phyloP scores from a whole-genome alignment of 176 grass and related monocot genomes.

The Dactylis glomerata region DNA sequence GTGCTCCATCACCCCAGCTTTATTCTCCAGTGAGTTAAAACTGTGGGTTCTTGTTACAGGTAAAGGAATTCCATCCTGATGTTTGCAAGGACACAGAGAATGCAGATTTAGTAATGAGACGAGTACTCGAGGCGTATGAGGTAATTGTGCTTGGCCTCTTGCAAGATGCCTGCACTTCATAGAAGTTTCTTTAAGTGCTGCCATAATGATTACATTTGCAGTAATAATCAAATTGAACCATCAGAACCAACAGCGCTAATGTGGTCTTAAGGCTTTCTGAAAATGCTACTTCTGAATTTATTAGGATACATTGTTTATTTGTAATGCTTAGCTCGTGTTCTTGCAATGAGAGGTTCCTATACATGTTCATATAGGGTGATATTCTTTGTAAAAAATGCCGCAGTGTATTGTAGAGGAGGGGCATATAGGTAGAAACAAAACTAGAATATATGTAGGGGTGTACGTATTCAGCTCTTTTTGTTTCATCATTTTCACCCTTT shows the following conservation, averaged over 20 bases:
- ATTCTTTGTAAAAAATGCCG: not conserved
- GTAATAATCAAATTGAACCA: not conserved
- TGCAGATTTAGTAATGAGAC: constrained; percentile 49
- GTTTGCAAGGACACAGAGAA: constrained; percentile 45
- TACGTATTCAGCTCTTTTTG: not conserved
- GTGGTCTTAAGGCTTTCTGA: not conserved
- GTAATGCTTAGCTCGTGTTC: not conserved
- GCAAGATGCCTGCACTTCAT: not conserved
- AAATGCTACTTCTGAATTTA: not conserved
- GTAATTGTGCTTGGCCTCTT: constrained; percentile 3
- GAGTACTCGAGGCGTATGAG: constrained; percentile 52
- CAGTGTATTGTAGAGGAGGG: not conserved
- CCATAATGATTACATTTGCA: not conserved
- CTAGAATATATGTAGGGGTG: not conserved
- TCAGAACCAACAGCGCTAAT: not conserved
- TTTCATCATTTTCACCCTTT: not conserved
- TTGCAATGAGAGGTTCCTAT: not conserved
- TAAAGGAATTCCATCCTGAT: constrained; percentile 63
- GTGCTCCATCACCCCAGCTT: not conserved
- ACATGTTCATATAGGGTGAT: not conserved
- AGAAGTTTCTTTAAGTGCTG: not conserved
- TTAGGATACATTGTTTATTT: not conserved
- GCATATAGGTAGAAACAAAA: not conserved
- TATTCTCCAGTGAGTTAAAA: not conserved
- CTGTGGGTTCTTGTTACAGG: constrained; percentile 28